Evolutionary conservation across 441 rosid genomes (phyloP).

Genomic region (Mallotus japonicus): DNA sequence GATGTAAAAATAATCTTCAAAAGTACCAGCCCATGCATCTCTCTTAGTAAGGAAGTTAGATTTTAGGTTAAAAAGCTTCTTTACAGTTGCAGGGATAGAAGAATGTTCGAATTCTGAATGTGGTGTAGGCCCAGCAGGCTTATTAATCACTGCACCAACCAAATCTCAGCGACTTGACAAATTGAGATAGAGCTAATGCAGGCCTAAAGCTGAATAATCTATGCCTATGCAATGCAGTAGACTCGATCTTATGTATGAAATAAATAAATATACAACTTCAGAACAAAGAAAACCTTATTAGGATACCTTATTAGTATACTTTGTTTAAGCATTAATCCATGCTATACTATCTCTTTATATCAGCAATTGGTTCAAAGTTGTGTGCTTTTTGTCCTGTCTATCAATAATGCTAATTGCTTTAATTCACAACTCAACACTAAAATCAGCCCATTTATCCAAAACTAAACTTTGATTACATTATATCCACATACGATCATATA

Average conservation of each 20-base stretch:
- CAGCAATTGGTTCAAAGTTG: no score
- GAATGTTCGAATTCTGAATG: constrained; percentile 82
- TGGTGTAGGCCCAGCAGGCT: constrained; percentile 38
- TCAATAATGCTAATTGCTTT: background rate
- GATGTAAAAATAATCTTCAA: constrained; percentile 59
- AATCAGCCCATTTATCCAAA: background rate
- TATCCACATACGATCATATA: background rate
- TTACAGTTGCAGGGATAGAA: constrained; percentile 81
- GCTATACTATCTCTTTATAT: no score
- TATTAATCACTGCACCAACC: constrained; percentile 32
- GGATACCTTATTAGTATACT: no score
- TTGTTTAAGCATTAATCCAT: no score
- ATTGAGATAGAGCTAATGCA: no score
- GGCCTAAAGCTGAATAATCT: background rate
- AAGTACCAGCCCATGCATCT: constrained; percentile 98
- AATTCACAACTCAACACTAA: background rate
- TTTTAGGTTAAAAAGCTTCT: constrained; percentile 74
- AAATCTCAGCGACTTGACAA: constrained; percentile 1
- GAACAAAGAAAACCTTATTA: no score
- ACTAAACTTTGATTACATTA: background rate
- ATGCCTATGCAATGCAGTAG: background rate
- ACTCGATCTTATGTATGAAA: no score
- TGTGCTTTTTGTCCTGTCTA: background rate
- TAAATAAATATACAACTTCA: no score
- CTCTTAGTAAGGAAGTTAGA: constrained; percentile 87